Percentiles rank a stretch among this genome's conserved stretches.
These are phyloP conservation scores for Ambrosiella beaveri DNA, from an alignment of 2,329 filamentous ascomycete genomes.

Conservation along the genomic window DNA sequence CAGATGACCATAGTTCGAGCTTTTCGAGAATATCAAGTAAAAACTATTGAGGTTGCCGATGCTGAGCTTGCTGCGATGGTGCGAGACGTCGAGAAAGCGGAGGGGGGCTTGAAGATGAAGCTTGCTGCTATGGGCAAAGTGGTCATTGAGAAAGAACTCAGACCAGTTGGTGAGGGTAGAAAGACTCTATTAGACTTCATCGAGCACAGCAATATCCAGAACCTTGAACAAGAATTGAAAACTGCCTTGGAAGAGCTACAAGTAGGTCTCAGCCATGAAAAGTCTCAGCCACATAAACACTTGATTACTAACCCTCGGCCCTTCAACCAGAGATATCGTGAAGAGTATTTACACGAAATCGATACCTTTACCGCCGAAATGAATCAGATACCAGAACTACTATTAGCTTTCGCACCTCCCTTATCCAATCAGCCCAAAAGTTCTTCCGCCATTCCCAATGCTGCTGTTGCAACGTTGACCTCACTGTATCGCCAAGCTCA, in stretches of 20 bases:
- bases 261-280: conserved; percentile 22
- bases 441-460: neutral
- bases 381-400: conserved; percentile 41
- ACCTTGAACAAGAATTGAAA: conserved; percentile 48
- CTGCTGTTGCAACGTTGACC: conserved; percentile 16
- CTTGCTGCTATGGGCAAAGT: conserved; percentile 48
- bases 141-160: conserved; percentile 44
- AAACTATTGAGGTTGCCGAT: conserved; percentile 40
- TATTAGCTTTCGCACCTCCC: conserved; percentile 20
- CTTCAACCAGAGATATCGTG: conserved; percentile 33
- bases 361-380: conserved; percentile 60
- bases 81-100: conserved; percentile 47
- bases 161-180: conserved; percentile 38
- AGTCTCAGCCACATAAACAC: neutral
- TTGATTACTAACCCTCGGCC: conserved; percentile 8
- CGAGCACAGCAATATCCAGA: conserved; percentile 51
- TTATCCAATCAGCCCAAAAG: neutral
- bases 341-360: conserved; percentile 61
- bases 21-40: conserved; percentile 33
- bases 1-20: conserved; percentile 35
- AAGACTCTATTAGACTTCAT: conserved; percentile 60
- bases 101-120: conserved; percentile 46
- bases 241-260: conserved; percentile 54
- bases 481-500: conserved; percentile 16
- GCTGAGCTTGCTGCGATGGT: conserved; percentile 45